A percentile compares a stretch with the other conserved stretches of the same genome.
Evolutionary conservation across 306 rosid genomes (phyloP).

Genomic region (Carpinus viminea): DNA sequence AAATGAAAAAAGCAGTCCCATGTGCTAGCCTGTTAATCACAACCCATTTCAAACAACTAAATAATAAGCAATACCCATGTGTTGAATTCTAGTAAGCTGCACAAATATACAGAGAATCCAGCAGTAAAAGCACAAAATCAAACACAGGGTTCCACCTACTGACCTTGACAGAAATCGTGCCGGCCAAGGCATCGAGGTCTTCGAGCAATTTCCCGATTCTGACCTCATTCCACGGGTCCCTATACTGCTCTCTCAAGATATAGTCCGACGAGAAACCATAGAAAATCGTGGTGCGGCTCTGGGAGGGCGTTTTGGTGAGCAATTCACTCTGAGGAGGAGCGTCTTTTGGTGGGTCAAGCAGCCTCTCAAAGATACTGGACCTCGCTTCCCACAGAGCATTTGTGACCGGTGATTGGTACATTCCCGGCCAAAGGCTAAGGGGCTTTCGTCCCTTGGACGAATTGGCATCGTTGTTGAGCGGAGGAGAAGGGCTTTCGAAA

Average conservation of each 20-base stretch:
- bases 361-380: conserved; percentile 61
- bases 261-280: conserved; percentile 79
- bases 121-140: neutral
- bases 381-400: conserved; percentile 91
- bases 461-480: conserved; percentile 13
- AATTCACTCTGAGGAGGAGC: conserved; percentile 89
- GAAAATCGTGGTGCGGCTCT: conserved; percentile 70
- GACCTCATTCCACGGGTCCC: conserved; percentile 95
- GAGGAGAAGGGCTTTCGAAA: neutral
- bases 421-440: conserved; percentile 83
- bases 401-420: conserved; percentile 95
- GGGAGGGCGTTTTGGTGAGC: conserved; percentile 75
- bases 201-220: conserved; percentile 86
- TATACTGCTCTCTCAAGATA: conserved; percentile 80
- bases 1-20: conserved; percentile 7
- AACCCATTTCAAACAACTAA: conserved; percentile 5
- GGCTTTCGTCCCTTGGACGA: conserved; percentile 50
- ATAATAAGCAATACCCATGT: conserved; percentile 10
- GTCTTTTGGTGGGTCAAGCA: conserved; percentile 77
- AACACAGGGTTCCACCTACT: neutral
- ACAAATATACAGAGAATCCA: neutral
- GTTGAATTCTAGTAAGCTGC: conserved; percentile 11
- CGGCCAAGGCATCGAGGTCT: conserved; percentile 96
- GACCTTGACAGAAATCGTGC: conserved; percentile 89
- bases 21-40: conserved; percentile 8